Evolutionary conservation across 2,329 filamentous ascomycete genomes (phyloP), one percentile per base, ranked within the genome.

Genomic region (Xylariaceae sp.): DNA sequence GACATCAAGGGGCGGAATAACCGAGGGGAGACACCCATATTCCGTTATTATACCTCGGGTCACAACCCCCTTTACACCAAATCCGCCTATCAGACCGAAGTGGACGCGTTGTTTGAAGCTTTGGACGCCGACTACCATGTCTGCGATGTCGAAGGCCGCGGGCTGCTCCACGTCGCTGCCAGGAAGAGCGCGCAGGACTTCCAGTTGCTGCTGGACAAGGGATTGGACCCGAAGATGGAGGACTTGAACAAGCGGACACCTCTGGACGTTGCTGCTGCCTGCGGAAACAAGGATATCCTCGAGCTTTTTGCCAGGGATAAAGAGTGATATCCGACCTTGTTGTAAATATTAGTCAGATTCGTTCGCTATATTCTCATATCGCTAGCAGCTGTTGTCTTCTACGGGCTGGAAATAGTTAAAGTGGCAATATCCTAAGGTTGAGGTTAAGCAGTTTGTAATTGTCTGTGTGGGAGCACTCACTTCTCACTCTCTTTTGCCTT

Each of bases 261-360:
- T 26, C 26, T 40, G 9, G 38, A 40, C n/a, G 38, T 40, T 31
- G 38, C 38, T 24, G 38, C 38, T 26, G 38, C 38, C 5, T 40
- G 18, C 27, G 31, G 9, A 18, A 40, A 35, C 15, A 31, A 26
- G 26, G 19, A 26, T 11, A n/a, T 40, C 31, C 32, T 40, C 5
- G 38, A 26, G 14, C 38, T 40, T 40, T 40, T 40, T 13, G 32
- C 13, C 14, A 36, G 19, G 27, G 28, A 40, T 12, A 7, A 16
- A 19, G 3, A 34, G 21, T 35, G 30, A 31, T 16, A 9, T 15
- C n/a, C n/a, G n/a, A n/a, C n/a, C n/a, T n/a, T n/a, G n/a, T n/a
- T n/a, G n/a, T n/a, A n/a, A n/a, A n/a, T n/a, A n/a, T n/a, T n/a
- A n/a, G n/a, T n/a, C n/a, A n/a, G n/a, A n/a, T n/a, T n/a, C n/a